These are phyloP conservation scores for Neopestalotiopsis sp. DNA, from an alignment of 2,329 filamentous ascomycete species.

Conservation along the genomic window DNA sequence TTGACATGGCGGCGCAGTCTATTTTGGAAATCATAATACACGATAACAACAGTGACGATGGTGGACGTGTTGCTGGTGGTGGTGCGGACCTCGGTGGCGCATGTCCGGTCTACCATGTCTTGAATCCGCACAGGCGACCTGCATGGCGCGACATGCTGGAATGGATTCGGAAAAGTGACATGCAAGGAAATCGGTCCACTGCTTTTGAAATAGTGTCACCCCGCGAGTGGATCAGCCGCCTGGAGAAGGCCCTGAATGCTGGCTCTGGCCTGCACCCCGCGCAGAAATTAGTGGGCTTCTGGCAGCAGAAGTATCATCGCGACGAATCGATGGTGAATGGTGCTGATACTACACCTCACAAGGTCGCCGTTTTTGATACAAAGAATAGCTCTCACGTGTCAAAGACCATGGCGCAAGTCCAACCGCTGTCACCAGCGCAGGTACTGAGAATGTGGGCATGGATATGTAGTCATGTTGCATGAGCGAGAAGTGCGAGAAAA, in stretches of 20 bases:
- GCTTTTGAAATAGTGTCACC: constrained; percentile 10
- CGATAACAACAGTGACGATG: constrained; percentile 16
- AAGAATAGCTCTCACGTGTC: background rate
- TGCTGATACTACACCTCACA: background rate
- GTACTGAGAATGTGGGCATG: constrained; percentile 13
- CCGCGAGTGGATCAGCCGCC: background rate
- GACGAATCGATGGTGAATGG: background rate
- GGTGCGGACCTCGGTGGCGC: constrained; percentile 30
- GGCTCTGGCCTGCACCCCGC: background rate
- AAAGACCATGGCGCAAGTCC: background rate
- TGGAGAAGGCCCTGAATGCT: background rate
- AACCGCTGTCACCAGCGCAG: background rate
- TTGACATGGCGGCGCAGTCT: constrained; percentile 48
- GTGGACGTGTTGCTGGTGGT: constrained; percentile 20
- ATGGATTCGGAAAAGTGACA: background rate
- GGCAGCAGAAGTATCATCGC: background rate
- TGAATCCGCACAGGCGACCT: constrained; percentile 50
- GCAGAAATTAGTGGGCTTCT: constrained; percentile 14
- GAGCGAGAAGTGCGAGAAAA: background rate
- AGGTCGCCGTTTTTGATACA: background rate
- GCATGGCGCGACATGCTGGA: constrained; percentile 52
- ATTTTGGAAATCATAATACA: constrained; percentile 43
- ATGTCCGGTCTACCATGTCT: constrained; percentile 49
- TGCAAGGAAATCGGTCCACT: background rate
- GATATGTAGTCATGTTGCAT: constrained; percentile 3